Evolutionary conservation across 139 green algal species (phyloP).

Genomic region (Chlamydomonas sphaeroides): DNA sequence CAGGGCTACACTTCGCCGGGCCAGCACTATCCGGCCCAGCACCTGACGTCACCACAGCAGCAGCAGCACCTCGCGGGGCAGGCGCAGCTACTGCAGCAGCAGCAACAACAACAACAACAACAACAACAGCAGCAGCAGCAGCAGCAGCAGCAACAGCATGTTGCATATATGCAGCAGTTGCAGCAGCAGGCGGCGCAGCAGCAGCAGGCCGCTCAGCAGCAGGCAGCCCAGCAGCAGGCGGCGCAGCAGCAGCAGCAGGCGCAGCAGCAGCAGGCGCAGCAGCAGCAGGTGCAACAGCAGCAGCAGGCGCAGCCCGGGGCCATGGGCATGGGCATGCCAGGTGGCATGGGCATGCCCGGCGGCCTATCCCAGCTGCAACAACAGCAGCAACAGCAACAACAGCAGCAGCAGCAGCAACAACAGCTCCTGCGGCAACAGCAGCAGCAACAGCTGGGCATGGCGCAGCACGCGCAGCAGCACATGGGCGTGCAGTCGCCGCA

Average conservation of each 20-base stretch:
- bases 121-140: neutral
- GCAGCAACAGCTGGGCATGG: neutral
- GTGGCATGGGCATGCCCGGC: neutral
- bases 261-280: neutral
- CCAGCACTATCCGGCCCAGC: neutral
- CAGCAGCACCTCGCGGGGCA: neutral
- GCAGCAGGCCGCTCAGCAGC: neutral
- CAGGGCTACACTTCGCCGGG: neutral
- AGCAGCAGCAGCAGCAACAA: neutral
- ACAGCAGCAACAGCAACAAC: conserved; percentile 39
- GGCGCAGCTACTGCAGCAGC: neutral
- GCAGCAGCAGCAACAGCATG: neutral
- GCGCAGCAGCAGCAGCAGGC: neutral
- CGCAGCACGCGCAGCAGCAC: neutral
- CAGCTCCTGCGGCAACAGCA: neutral
- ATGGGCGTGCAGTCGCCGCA: neutral
- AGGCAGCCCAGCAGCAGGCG: neutral
- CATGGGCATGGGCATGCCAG: neutral
- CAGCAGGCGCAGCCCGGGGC: neutral
- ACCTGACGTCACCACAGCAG: neutral
- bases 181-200: neutral
- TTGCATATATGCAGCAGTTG: neutral
- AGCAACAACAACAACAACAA: neutral
- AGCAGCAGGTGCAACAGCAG: neutral
- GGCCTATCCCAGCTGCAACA: neutral